phyloP scores from a whole-genome alignment of 1,284 basidiomycete species.

The Moniliophthora roreri region DNA sequence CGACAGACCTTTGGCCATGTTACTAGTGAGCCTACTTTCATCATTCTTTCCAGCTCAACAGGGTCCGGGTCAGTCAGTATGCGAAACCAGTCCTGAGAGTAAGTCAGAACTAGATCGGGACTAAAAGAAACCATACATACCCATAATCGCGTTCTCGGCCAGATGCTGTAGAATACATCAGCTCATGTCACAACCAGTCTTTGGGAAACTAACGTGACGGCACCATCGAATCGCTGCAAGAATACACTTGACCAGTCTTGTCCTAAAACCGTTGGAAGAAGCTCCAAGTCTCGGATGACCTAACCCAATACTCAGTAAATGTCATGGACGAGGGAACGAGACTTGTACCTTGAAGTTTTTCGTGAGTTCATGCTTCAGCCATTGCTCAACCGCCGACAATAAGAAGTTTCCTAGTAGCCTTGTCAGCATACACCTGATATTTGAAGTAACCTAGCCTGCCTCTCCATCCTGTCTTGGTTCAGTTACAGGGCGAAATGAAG shows the following conservation, averaged over 20 bases:
- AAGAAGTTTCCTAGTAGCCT: constrained; percentile 70
- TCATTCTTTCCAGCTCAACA: constrained; percentile 80
- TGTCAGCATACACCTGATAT: not conserved
- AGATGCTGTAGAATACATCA: constrained; percentile 55
- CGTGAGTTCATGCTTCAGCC: constrained; percentile 90
- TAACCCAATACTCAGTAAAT: not conserved
- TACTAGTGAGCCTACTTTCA: constrained; percentile 84
- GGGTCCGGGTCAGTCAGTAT: constrained; percentile 85
- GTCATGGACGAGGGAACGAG: not conserved
- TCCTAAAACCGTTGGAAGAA: constrained; percentile 85
- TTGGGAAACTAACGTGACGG: constrained; percentile 64
- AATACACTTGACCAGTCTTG: constrained; percentile 97
- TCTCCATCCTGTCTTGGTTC: constrained; percentile 78
- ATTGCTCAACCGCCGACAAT: constrained; percentile 88
- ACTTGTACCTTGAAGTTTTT: constrained; percentile 87
- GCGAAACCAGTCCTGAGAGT: constrained; percentile 74
- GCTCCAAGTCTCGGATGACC: constrained; percentile 89
- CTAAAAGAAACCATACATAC: constrained; percentile 36
- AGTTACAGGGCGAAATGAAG: too few species aligned
- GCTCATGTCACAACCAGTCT: not conserved
- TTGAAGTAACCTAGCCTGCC: constrained; percentile 38
- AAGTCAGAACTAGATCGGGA: constrained; percentile 11
- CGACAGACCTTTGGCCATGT: constrained; percentile 88
- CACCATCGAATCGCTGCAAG: constrained; percentile 84
- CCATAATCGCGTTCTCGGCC: constrained; percentile 78